These are phyloP conservation scores for Eucalyptus marginata DNA, from an alignment of 345 rosid genomes.

Conservation along the genomic window DNA sequence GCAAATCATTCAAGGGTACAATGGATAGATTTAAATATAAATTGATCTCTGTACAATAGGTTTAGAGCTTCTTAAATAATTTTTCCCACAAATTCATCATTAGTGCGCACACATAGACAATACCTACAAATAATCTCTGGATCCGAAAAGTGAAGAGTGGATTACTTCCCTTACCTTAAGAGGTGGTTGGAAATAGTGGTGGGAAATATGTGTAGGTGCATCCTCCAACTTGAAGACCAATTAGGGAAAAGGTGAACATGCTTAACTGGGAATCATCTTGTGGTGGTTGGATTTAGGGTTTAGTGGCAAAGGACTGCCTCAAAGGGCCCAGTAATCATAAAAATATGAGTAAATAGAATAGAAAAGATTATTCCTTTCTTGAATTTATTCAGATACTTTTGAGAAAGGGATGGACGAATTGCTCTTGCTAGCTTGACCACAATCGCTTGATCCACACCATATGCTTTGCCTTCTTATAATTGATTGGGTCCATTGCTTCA, in stretches of 20 bases:
- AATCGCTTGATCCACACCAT: background rate
- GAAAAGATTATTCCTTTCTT: background rate
- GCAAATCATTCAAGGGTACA: background rate
- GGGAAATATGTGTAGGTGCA: background rate
- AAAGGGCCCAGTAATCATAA: background rate
- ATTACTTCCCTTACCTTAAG: background rate
- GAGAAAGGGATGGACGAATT: background rate
- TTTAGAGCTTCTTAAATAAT: background rate
- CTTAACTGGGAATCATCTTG: background rate
- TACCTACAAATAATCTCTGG: background rate
- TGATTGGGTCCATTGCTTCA: background rate
- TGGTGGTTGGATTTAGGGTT: background rate
- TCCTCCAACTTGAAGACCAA: background rate
- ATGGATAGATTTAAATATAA: background rate
- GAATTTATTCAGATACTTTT: background rate
- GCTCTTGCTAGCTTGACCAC: background rate
- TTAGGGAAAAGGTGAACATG: background rate
- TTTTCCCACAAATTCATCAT: background rate
- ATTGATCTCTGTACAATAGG: background rate
- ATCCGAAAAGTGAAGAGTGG: background rate
- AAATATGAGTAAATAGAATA: background rate
- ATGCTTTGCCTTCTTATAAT: background rate
- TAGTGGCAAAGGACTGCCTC: background rate
- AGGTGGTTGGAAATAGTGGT: background rate
- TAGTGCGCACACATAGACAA: background rate